These are phyloP conservation scores for Santalum album DNA, from an alignment of 164 flowering plant genomes.

Conservation along the genomic window DNA sequence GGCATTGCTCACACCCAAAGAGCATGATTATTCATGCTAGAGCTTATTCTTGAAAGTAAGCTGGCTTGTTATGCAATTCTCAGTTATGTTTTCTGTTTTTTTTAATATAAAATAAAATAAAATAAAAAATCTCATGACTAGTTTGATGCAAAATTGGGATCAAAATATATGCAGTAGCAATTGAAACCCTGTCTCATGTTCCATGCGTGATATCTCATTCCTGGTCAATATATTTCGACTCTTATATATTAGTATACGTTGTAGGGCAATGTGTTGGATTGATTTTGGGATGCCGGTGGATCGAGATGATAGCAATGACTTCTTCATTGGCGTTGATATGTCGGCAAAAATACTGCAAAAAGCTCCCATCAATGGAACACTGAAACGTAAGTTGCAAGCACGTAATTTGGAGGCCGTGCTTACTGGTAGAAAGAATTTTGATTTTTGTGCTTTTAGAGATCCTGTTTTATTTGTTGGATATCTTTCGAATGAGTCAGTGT, in stretches of 20 bases:
- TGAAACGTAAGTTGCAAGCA: conserved; percentile 46
- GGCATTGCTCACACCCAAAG: too few relatives aligned
- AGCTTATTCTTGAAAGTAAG: too few relatives aligned
- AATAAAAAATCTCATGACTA: too few relatives aligned
- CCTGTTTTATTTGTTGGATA: conserved; percentile 77
- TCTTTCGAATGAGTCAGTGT: conserved; percentile 50
- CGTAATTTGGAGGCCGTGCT: conserved; percentile 21
- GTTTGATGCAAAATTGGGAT: too few relatives aligned
- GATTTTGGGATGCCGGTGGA: conserved; percentile 70
- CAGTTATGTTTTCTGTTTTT: too few relatives aligned
- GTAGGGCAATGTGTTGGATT: conserved; percentile 88
- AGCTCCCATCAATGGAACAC: conserved; percentile 21
- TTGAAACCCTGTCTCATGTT: not conserved
- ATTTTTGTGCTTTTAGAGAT: conserved; percentile 47
- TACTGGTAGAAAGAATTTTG: conserved; percentile 48
- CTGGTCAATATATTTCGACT: too few relatives aligned
- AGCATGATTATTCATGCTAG: too few relatives aligned
- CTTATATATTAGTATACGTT: too few relatives aligned
- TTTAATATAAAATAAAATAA: too few relatives aligned
- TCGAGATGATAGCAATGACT: conserved; percentile 34
- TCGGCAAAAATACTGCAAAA: conserved; percentile 21
- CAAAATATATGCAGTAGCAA: too few relatives aligned
- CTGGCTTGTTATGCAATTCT: too few relatives aligned
- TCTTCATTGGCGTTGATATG: conserved; percentile 21
- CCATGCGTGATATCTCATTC: not conserved